Percentiles rank a stretch among this genome's conserved stretches.
Evolutionary conservation across 805 yeast genomes (phyloP).

Genomic region (Nematodospora valgi): DNA sequence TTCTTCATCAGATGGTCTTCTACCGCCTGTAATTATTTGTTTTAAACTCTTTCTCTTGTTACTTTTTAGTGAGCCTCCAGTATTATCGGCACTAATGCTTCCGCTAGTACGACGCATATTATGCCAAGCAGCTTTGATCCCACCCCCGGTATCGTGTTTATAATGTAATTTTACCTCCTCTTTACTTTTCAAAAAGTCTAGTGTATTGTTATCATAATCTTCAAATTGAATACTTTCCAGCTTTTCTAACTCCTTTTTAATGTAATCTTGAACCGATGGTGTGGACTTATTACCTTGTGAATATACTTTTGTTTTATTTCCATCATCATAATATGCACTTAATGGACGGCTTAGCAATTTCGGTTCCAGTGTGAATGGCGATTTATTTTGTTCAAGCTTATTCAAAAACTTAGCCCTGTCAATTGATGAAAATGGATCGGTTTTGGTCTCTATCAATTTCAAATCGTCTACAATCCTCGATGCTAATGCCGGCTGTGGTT

Average conservation of each 20-base stretch:
- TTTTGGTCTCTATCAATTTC: neutral
- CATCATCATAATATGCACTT: constrained; percentile 9
- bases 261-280: constrained; percentile 27
- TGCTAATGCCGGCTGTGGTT: constrained; percentile 4
- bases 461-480: neutral
- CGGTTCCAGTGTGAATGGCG: constrained; percentile 7
- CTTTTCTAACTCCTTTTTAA: constrained; percentile 29
- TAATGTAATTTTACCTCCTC: constrained; percentile 19
- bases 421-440: constrained; percentile 42
- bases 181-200: constrained; percentile 34
- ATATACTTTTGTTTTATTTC: constrained; percentile 5
- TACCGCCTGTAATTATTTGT: constrained; percentile 27
- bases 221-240: constrained; percentile 17
- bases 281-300: constrained; percentile 13
- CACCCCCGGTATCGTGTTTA: constrained; percentile 40
- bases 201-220: constrained; percentile 24
- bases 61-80: constrained; percentile 15
- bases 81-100: constrained; percentile 14
- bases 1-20: constrained; percentile 3
- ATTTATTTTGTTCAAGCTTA: constrained; percentile 12
- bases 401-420: constrained; percentile 34
- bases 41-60: constrained; percentile 29
- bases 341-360: constrained; percentile 9
- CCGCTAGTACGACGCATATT: constrained; percentile 38
- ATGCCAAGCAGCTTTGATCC: constrained; percentile 29